These are phyloP conservation scores for Pachysandra terminalis DNA, from an alignment of 164 flowering plant species.

Conservation along the genomic window DNA sequence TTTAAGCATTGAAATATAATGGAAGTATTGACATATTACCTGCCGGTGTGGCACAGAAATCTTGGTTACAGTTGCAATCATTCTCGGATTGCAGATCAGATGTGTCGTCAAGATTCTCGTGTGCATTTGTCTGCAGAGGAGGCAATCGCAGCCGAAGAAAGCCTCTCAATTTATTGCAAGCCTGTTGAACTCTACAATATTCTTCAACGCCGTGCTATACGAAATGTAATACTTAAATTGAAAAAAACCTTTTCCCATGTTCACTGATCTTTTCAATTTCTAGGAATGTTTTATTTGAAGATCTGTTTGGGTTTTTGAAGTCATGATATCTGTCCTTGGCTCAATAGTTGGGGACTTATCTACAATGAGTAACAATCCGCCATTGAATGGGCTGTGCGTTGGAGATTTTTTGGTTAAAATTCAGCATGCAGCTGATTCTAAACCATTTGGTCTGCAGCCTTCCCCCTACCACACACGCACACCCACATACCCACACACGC, in stretches of 20 bases:
- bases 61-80: slow-evolving; percentile 39
- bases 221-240: slow-evolving; percentile 40
- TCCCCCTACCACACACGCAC: too few species aligned
- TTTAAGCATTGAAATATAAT: slow-evolving; percentile 2
- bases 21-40: slow-evolving; percentile 13
- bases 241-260: too few species aligned
- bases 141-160: slow-evolving; percentile 81
- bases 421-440: background rate
- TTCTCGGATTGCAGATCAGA: slow-evolving; percentile 40
- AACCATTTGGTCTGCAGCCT: background rate
- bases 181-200: slow-evolving; percentile 97
- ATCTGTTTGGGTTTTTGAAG: too few species aligned
- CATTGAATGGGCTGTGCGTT: background rate
- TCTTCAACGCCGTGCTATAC: slow-evolving; percentile 78
- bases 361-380: background rate
- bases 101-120: slow-evolving; percentile 81
- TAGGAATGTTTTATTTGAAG: too few species aligned
- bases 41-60: slow-evolving; percentile 26
- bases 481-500: too few species aligned
- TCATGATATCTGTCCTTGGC: too few species aligned
- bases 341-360: too few species aligned
- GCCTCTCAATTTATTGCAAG: slow-evolving; percentile 86
- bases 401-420: background rate
- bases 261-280: too few species aligned
- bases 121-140: slow-evolving; percentile 69